phyloP scores from a whole-genome alignment of 768 basidiomycete species.

The Amanita muscaria region DNA sequence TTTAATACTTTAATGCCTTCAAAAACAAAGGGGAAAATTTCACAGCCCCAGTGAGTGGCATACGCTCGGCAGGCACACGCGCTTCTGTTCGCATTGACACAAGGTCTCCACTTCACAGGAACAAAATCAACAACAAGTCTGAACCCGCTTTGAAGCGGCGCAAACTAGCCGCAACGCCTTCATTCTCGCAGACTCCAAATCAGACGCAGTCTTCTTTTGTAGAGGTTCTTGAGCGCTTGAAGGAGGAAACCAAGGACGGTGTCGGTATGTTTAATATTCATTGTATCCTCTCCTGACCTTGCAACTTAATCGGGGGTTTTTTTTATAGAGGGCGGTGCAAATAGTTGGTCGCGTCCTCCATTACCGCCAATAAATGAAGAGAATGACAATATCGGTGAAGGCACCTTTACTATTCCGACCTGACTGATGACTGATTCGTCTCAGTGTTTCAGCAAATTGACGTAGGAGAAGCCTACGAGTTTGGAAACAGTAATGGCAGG shows the following conservation, averaged over 20 bases:
- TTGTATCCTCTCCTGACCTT: neutral
- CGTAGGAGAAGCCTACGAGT: constrained; percentile 55
- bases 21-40: neutral
- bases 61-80: no score
- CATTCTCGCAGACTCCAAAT: constrained; percentile 30
- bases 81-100: no score
- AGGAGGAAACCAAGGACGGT: constrained; percentile 38
- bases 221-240: constrained; percentile 54
- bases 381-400: constrained; percentile 60
- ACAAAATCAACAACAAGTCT: neutral
- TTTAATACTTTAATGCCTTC: neutral
- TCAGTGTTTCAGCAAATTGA: constrained; percentile 96
- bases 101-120: neutral
- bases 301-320: constrained; percentile 29
- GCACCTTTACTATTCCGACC: neutral
- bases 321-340: constrained; percentile 73
- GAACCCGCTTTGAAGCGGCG: constrained; percentile 47
- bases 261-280: constrained; percentile 28
- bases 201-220: constrained; percentile 44
- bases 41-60: neutral
- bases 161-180: constrained; percentile 34
- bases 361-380: constrained; percentile 47
- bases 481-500: constrained; percentile 30
- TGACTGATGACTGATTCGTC: neutral
- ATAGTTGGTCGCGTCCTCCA: constrained; percentile 62